These are phyloP conservation scores for Cyberlindnera subsufficiens DNA, from an alignment of 805 yeast genomes.

Conservation along the genomic window DNA sequence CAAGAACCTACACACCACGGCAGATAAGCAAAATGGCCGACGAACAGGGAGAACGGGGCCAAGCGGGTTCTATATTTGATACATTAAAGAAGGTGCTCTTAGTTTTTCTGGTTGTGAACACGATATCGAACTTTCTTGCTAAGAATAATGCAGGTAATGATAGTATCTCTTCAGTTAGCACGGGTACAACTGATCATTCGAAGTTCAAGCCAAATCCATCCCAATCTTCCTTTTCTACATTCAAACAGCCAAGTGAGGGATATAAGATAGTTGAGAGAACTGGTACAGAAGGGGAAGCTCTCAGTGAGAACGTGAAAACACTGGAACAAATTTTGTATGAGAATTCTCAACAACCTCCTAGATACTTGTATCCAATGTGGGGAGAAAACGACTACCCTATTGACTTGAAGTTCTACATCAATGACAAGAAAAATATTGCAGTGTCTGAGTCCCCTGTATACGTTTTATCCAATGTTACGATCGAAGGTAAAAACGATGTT, in stretches of 20 bases:
- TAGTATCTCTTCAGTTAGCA: too few relatives aligned
- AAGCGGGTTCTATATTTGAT: constrained; percentile 3
- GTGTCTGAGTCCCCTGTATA: constrained; percentile 1
- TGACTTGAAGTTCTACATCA: constrained; percentile 20
- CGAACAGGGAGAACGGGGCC: constrained; percentile 1
- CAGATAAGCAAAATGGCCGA: too few relatives aligned
- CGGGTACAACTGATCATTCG: too few relatives aligned
- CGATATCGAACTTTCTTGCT: constrained; percentile 2
- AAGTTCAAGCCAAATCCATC: constrained; percentile 9
- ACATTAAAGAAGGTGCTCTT: constrained; percentile 7
- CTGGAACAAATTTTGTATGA: constrained; percentile 20
- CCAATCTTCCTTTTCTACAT: constrained; percentile 6
- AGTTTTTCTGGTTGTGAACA: constrained; percentile 10
- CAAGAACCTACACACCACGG: too few relatives aligned
- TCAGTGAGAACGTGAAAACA: constrained; percentile 6
- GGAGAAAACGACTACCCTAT: constrained; percentile 4
- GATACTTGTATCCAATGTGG: constrained; percentile 18
- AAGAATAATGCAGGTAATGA: background rate
- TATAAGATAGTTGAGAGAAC: constrained; percentile 4
- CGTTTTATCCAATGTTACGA: constrained; percentile 4
- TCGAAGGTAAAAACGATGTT: constrained; percentile 9
- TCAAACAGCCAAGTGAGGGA: constrained; percentile 10
- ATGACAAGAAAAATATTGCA: constrained; percentile 12
- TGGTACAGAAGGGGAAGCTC: constrained; percentile 10
- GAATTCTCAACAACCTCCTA: constrained; percentile 19